Base-by-base conservation (phyloP, 371 early-diverging fungal genomes). In the Rhizopus delemar region DNA sequence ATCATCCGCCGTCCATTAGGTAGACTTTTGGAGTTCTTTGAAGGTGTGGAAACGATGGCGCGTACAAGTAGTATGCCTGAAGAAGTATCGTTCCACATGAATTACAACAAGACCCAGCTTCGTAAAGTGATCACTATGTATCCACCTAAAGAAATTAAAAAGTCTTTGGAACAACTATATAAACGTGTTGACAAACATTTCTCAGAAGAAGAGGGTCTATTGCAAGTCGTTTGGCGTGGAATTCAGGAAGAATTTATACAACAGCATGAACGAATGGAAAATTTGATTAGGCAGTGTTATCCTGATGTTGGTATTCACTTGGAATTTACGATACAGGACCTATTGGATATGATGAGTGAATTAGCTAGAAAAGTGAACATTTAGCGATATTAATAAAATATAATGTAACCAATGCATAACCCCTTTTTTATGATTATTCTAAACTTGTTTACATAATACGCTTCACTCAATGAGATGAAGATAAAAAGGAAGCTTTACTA, bases 111-210 rank as follows among this genome's bases (percentile, higher is more conserved):
- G 73, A 73, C 85, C 0, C 88, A 90, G 11, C 77, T 94, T n/a
- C 89, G 90, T 53, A 93, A 94, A 65, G 88, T 95, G 4, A 82
- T 96, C 16, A 74, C 84, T 33, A 85, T 86, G 68, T 93, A 90
- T 70, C 92, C 94, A 5, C 81, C 88, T 4, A 93, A 92, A 60
- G 92, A 89, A 77, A 84, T 94, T 46, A 86, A 86, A 53, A 93
- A 92, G 66, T 85, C 88, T 11, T 66, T 98, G 41, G 90, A 92
- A 57, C 77, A 80, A 13, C 73, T 96, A 11, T 93, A 94, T 66
- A 93, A 91, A 59, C 86, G 93, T 41, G 95, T 96, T 2, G 94
- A 96, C 51, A 96, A 95, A 66, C 96, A 96, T 70, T 95, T 92
- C 66, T 78, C 90, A 3, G 93, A 92, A 35, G 91, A 91, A 62